These are phyloP conservation scores for Fusarium sp. DNA, from an alignment of 2,329 filamentous ascomycete species.

Conservation along the genomic window DNA sequence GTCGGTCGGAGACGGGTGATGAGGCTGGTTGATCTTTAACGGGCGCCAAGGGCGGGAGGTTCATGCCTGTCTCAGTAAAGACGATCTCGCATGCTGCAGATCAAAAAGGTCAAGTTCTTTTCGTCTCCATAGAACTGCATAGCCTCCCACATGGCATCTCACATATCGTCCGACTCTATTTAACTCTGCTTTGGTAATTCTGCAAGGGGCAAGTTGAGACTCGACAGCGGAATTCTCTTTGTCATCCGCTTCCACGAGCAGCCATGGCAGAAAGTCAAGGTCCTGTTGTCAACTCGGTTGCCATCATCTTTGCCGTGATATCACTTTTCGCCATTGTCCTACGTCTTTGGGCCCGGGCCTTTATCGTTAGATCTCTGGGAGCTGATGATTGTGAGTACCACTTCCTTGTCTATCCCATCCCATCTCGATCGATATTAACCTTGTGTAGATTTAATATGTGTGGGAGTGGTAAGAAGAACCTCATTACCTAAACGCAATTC, in stretches of 20 bases:
- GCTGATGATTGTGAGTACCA: slow-evolving; percentile 31
- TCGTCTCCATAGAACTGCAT: not conserved
- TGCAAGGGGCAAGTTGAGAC: not conserved
- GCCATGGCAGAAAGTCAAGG: slow-evolving; percentile 25
- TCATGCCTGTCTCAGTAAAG: not conserved
- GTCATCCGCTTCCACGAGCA: not conserved
- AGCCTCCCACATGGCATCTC: not conserved
- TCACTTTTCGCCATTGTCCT: slow-evolving; percentile 30
- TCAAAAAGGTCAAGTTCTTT: not conserved
- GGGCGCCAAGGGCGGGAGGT: not conserved
- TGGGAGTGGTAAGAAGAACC: slow-evolving; percentile 10
- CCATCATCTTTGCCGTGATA: slow-evolving; percentile 26
- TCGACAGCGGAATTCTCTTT: not conserved
- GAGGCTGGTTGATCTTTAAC: not conserved
- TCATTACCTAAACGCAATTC: not conserved
- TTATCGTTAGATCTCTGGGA: slow-evolving; percentile 27
- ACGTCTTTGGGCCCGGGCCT: slow-evolving; percentile 29
- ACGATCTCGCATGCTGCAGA: not conserved
- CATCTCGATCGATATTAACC: not conserved
- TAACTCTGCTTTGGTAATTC: not conserved
- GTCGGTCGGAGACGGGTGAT: not conserved
- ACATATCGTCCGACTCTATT: not conserved
- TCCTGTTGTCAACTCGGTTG: slow-evolving; percentile 20
- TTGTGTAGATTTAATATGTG: slow-evolving; percentile 26
- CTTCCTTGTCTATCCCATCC: rapidly evolving